phyloP scores from a whole-genome alignment of 163 green algal genomes.

The Volvox carteri region DNA sequence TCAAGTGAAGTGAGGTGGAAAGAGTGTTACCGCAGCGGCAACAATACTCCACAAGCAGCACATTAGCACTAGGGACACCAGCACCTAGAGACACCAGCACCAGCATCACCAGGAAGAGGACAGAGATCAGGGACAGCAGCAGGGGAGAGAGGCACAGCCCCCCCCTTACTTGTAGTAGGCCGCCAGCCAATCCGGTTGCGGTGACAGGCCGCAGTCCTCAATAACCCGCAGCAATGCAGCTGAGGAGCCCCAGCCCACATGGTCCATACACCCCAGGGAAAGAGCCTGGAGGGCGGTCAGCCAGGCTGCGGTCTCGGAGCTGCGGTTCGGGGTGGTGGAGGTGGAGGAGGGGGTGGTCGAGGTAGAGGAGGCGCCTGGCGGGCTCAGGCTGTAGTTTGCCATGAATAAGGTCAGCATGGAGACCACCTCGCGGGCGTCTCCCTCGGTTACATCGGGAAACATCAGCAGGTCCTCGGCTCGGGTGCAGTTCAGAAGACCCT shows the following conservation, averaged over 20 bases:
- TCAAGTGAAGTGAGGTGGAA: too few species aligned
- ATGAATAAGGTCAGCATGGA: not conserved
- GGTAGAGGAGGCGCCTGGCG: not conserved
- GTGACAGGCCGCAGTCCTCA: not conserved
- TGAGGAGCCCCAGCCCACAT: not conserved
- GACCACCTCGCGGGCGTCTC: not conserved
- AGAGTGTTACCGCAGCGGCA: too few species aligned
- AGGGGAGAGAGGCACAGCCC: too few species aligned
- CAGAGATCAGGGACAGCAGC: too few species aligned
- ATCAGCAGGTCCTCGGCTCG: not conserved
- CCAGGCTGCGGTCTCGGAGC: not conserved
- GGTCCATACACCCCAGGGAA: not conserved
- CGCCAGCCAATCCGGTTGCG: constrained; percentile 16
- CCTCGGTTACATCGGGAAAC: not conserved
- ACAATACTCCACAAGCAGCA: too few species aligned
- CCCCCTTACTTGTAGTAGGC: constrained; percentile 24
- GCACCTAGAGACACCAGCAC: too few species aligned
- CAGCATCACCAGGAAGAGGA: too few species aligned
- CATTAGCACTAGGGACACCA: not conserved
- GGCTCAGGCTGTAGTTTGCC: not conserved
- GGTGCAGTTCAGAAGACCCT: constrained; percentile 17
- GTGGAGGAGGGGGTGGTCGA: too few species aligned
- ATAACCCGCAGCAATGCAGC: not conserved
- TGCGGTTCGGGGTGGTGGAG: too few species aligned
- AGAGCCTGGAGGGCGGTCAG: not conserved